Evolutionary conservation across 495 filamentous ascomycete species (phyloP).

Genomic region (Xylaria grammica): DNA sequence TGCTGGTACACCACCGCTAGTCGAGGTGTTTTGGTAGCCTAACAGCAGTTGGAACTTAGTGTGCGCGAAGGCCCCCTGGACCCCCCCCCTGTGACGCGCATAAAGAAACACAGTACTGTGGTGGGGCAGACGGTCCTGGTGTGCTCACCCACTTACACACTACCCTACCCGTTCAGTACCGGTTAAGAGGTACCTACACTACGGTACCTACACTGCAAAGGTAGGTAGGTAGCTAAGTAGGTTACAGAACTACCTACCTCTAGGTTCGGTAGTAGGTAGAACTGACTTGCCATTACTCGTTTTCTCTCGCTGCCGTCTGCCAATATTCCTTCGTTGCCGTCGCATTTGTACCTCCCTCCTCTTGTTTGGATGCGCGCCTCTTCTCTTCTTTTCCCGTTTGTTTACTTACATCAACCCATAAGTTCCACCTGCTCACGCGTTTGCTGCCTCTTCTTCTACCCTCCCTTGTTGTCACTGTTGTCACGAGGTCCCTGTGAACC

Average conservation of each 20-base stretch:
- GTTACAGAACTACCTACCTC: no score
- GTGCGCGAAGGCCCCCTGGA: no score
- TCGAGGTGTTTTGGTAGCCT: slow-evolving; percentile 13
- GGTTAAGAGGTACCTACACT: no score
- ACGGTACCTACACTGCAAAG: no score
- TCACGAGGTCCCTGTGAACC: slow-evolving; percentile 7
- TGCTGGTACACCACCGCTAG: not conserved
- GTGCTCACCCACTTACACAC: slow-evolving; percentile 5
- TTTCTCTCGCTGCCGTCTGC: slow-evolving; percentile 3
- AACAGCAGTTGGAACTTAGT: slow-evolving; percentile 1
- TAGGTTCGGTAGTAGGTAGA: no score
- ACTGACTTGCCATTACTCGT: not conserved
- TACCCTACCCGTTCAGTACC: not conserved
- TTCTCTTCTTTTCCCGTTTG: slow-evolving; percentile 12
- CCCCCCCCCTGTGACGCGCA: slow-evolving; percentile 26
- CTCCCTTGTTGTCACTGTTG: not conserved
- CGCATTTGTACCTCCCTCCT: not conserved
- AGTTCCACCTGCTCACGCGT: slow-evolving; percentile 4
- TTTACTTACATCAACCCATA: slow-evolving; percentile 16
- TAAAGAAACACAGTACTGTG: slow-evolving; percentile 20
- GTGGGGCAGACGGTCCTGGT: slow-evolving; percentile 24
- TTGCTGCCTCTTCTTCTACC: not conserved
- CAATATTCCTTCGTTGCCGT: not conserved
- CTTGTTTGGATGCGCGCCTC: slow-evolving; percentile 14
- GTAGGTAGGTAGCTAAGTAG: no score